Evolutionary conservation across 2,329 filamentous ascomycete species (phyloP).

Genomic region (Diaporthe sp.): DNA sequence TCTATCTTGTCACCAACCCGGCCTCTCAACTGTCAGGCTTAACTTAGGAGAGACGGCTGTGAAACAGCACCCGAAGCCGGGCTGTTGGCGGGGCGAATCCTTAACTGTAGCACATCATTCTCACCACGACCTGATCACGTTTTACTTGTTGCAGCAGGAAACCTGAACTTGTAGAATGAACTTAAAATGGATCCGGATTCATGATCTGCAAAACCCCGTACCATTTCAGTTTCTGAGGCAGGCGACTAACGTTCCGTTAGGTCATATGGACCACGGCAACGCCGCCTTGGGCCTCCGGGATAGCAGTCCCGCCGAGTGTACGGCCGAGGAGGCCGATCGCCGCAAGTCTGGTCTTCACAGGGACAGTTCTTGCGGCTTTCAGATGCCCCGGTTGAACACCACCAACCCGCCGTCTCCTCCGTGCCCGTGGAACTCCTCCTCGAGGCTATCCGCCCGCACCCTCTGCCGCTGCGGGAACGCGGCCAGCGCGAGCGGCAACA

Average conservation of each 20-base stretch:
- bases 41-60: constrained; percentile 26
- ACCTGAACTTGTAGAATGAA: constrained; percentile 41
- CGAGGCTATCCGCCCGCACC: constrained; percentile 81
- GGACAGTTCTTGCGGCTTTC: constrained; percentile 45
- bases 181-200: constrained; percentile 48
- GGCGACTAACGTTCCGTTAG: constrained; percentile 12
- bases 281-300: background rate
- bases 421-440: constrained; percentile 87
- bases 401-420: constrained; percentile 86
- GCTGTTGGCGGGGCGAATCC: constrained; percentile 7
- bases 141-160: constrained; percentile 2
- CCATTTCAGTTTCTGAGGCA: constrained; percentile 23
- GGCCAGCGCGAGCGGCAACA: constrained; percentile 88
- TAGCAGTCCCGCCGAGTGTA: background rate
- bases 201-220: constrained; percentile 40
- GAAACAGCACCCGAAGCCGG: constrained; percentile 31
- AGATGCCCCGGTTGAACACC: constrained; percentile 98
- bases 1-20: background rate
- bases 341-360: background rate
- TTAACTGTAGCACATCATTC: constrained; percentile 24
- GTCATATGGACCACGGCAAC: background rate
- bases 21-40: constrained; percentile 14
- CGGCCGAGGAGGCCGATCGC: background rate
- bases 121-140: constrained; percentile 13
- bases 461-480: constrained; percentile 94